Percentiles rank a stretch among this genome's conserved stretches.
phyloP scores from a whole-genome alignment of 1,284 basidiomycete species.

The Irpex rosettiformis region DNA sequence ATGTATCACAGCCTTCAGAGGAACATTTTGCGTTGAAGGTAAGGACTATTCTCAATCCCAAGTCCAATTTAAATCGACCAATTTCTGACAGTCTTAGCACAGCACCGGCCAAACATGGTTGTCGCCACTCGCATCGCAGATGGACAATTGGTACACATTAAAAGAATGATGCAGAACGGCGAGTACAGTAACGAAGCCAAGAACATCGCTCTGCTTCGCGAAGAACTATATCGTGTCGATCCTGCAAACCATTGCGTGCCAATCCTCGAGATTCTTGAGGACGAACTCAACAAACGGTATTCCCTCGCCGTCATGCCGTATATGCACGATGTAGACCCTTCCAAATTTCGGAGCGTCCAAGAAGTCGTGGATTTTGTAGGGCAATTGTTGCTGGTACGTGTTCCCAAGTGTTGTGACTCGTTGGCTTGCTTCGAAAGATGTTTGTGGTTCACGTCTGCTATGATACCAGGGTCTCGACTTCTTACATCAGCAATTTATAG shows the following conservation, averaged over 20 bases:
- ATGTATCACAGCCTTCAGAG: too few species aligned
- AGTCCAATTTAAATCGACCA: too few species aligned
- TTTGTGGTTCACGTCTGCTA: too few species aligned
- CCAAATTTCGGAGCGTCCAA: slow-evolving; percentile 20
- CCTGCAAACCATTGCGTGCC: slow-evolving; percentile 22
- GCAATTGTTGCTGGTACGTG: slow-evolving; percentile 33
- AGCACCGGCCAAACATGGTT: too few species aligned
- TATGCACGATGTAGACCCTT: slow-evolving; percentile 18
- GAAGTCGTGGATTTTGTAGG: slow-evolving; percentile 24
- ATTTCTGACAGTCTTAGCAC: too few species aligned
- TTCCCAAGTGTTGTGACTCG: neutral
- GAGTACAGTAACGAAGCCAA: neutral
- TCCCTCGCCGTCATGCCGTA: slow-evolving; percentile 22
- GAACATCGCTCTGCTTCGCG: neutral
- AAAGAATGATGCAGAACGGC: neutral
- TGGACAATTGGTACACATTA: slow-evolving; percentile 1
- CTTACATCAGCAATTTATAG: slow-evolving; percentile 35
- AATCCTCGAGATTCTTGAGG: slow-evolving; percentile 19
- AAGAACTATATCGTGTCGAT: neutral
- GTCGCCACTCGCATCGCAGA: neutral
- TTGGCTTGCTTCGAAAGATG: slow-evolving; percentile 8
- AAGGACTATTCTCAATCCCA: too few species aligned
- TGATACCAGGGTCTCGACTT: slow-evolving; percentile 40
- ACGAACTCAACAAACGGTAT: slow-evolving; percentile 9
- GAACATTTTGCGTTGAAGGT: too few species aligned